Evolutionary conservation across 805 yeast genomes (phyloP), one percentile per base, ranked within the genome.

Genomic region (Saturnispora quitensis): DNA sequence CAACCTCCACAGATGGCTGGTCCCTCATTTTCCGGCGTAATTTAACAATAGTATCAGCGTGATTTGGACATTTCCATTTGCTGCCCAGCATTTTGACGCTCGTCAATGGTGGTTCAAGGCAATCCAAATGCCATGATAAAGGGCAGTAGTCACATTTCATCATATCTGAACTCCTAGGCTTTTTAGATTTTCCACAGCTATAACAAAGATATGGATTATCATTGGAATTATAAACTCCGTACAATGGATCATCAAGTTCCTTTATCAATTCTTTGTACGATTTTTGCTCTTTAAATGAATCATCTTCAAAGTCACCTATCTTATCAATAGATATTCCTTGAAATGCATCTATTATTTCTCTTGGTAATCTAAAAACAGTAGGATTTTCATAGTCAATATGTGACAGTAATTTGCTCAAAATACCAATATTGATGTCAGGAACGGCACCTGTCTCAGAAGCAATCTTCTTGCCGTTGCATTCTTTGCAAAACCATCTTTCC

Each of bases 1-100:
- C 67, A 3, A 86, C 83, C 52, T 83, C 86, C 7, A 81, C 63
- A 24, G 75, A 68, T 4, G 73, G 66, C 44, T 79, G 79, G 56
- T 74, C 77, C 57, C 73, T 76, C 57, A 77, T 72, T 60, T 75
- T 71, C 48, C 89, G 68, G 51, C 73, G 68, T 13, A 72, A 58
- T 31, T 73, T 73, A n/a, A 74, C 56, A 22, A 78, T 65, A 42
- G 67, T 71, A 45, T 77, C 85, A 20, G 80, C 78, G 68, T 89
- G 97, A 58, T 86, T 84, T 2, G 97, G 98, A 66, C 96, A 93
- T 69, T 79, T 82, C 98, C 97, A 91, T 65, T 83, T 86, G 44
- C 74, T 73, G 2, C 93, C 95, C 43, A 86, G 63, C 40, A 84
- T 81, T 60, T 88, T 87, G 18, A 84, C 78, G 5, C 84, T 73